A percentile compares a stretch with the other conserved stretches of the same genome.
Conservation (phyloP, 257 asterid species). For the Gentiana macrophylla region DNA sequence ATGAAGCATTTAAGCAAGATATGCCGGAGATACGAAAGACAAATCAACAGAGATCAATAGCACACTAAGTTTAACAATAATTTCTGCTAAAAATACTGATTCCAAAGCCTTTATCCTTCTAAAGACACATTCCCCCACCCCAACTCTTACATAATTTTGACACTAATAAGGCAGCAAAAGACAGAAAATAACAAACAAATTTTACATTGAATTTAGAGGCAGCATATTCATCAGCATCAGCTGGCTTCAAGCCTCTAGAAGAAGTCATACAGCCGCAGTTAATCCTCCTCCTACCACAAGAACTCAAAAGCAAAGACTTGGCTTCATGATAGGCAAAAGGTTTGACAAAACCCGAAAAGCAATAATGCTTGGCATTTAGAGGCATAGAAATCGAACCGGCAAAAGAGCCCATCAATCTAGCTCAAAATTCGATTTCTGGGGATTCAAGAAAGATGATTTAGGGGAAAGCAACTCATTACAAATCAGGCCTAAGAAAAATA, state of each 20-base stretch:
- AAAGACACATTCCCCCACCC: background rate
- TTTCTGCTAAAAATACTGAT: background rate
- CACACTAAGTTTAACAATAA: background rate
- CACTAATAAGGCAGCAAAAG: background rate
- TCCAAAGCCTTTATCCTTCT: background rate
- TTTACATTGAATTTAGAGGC: conserved; percentile 35
- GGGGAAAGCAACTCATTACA: conserved; percentile 11
- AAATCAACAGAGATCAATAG: background rate
- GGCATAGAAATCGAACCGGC: conserved; percentile 24
- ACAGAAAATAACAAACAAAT: background rate
- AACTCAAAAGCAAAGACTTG: conserved; percentile 14
- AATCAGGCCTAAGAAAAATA: conserved; percentile 13
- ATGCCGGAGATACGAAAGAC: too few relatives aligned
- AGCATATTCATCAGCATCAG: conserved; percentile 23
- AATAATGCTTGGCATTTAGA: conserved; percentile 17
- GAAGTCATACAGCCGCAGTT: conserved; percentile 57
- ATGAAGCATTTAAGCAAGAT: too few relatives aligned
- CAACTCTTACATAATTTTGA: too few relatives aligned
- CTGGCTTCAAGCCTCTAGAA: conserved; percentile 31
- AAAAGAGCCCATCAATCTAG: conserved; percentile 12
- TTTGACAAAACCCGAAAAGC: conserved; percentile 16
- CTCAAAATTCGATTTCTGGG: conserved; percentile 9
- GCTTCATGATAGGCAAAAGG: conserved; percentile 17
- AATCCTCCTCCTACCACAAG: conserved; percentile 23
- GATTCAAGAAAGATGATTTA: conserved; percentile 9